Evolutionary conservation across 2,329 filamentous ascomycete genomes (phyloP).

Genomic region (Nemania serpens): DNA sequence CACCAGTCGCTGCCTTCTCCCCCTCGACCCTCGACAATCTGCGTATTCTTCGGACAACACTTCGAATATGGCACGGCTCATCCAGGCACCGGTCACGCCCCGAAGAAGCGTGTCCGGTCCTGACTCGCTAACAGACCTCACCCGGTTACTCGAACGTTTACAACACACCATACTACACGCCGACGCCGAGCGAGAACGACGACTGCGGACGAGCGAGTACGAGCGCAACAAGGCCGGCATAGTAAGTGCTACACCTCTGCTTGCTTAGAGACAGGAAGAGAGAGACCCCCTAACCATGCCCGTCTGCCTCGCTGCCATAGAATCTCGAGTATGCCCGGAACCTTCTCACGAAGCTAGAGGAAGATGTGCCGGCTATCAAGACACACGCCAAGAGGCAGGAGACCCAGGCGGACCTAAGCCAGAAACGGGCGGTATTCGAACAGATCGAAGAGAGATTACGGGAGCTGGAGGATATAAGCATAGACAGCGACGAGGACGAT

Average conservation of each 20-base stretch:
- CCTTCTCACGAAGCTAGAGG: conserved; percentile 72
- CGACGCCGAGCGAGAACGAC: conserved; percentile 61
- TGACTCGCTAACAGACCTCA: conserved; percentile 58
- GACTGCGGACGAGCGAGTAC: conserved; percentile 65
- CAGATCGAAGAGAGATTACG: conserved; percentile 67
- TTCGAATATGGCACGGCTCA: conserved; percentile 39
- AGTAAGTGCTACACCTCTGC: conserved; percentile 45
- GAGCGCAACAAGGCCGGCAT: conserved; percentile 65
- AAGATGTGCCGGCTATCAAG: conserved; percentile 66
- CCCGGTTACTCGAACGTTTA: conserved; percentile 67
- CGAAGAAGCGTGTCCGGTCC: conserved; percentile 36
- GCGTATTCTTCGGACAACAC: no score
- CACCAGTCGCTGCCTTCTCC: no score
- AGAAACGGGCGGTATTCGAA: conserved; percentile 69
- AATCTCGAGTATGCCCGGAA: conserved; percentile 74
- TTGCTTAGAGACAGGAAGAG: not conserved
- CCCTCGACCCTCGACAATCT: no score
- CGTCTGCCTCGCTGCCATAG: conserved; percentile 45
- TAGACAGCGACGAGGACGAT: conserved; percentile 45
- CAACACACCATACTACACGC: conserved; percentile 68
- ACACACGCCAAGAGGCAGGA: conserved; percentile 62
- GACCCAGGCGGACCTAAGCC: conserved; percentile 65
- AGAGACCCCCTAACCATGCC: not conserved
- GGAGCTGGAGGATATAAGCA: conserved; percentile 67
- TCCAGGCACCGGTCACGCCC: conserved; percentile 38